A percentile compares a stretch with the other conserved stretches of the same genome.
Conservation (phyloP, 495 filamentous ascomycete species). For the Niebla homalea region DNA sequence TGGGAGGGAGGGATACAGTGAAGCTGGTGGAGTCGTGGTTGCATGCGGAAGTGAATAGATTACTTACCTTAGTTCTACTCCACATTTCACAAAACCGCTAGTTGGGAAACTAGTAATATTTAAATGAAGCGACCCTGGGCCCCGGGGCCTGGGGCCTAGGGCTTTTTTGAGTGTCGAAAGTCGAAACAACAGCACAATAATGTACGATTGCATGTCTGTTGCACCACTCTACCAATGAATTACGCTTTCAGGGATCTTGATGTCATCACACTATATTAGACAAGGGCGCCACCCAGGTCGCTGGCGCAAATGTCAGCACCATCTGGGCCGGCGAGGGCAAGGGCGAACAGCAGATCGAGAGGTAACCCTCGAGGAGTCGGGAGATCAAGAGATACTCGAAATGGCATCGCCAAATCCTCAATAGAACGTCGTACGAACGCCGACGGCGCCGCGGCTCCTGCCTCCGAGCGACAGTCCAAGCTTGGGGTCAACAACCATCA, state of each 20-base stretch:
- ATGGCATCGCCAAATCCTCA: neutral
- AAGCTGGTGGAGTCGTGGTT: too few species aligned
- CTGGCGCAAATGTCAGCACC: constrained; percentile 16
- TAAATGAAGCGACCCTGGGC: too few species aligned
- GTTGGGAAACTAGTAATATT: too few species aligned
- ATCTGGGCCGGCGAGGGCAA: neutral
- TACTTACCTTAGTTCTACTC: too few species aligned
- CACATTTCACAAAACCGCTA: too few species aligned
- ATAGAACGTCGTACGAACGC: neutral
- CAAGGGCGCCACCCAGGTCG: constrained; percentile 5
- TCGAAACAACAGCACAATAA: too few species aligned
- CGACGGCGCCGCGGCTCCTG: neutral
- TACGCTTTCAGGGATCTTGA: constrained; percentile 5
- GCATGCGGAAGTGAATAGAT: too few species aligned
- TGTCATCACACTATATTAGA: neutral
- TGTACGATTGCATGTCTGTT: too few species aligned
- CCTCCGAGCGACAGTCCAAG: constrained; percentile 2
- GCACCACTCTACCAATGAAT: too few species aligned
- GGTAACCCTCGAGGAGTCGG: constrained; percentile 4
- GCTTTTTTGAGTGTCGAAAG: too few species aligned
- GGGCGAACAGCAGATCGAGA: constrained; percentile 3
- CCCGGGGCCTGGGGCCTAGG: too few species aligned
- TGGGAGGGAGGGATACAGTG: too few species aligned
- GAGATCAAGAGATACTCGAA: constrained; percentile 5
- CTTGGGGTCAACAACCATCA: neutral